Percentiles rank a stretch among this genome's conserved stretches.
Evolutionary conservation across 2,329 filamentous ascomycete genomes (phyloP).

Genomic region (Cercospora brassicicola): DNA sequence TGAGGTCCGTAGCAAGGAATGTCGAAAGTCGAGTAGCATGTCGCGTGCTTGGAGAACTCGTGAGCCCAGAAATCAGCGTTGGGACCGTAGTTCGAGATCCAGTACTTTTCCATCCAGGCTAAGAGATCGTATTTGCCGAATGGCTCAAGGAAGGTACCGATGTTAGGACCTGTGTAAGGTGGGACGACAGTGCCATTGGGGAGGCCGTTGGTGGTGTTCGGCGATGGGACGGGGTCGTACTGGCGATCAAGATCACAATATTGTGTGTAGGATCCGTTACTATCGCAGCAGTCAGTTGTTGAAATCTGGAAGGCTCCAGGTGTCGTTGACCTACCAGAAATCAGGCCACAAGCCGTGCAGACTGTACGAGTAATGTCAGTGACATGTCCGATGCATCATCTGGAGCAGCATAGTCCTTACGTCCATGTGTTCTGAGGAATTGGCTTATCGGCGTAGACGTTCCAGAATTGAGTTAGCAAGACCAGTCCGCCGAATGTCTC

Average conservation of each 20-base stretch:
- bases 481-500: constrained; percentile 66
- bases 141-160: constrained; percentile 59
- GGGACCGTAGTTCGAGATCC: constrained; percentile 59
- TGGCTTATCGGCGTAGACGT: constrained; percentile 62
- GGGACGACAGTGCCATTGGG: constrained; percentile 55
- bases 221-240: constrained; percentile 59
- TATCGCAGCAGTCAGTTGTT: neutral
- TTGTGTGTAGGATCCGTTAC: constrained; percentile 61
- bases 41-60: constrained; percentile 41
- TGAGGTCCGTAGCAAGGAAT: constrained; percentile 63
- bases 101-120: constrained; percentile 66
- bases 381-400: neutral
- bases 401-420: constrained; percentile 27
- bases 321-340: neutral
- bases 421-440: constrained; percentile 60
- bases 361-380: neutral
- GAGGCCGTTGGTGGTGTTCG: constrained; percentile 63
- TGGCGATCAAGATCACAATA: constrained; percentile 67
- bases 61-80: constrained; percentile 62
- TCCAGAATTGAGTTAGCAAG: constrained; percentile 65
- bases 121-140: constrained; percentile 62
- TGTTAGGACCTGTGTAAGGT: constrained; percentile 58
- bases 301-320: no score
- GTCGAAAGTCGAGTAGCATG: constrained; percentile 67
- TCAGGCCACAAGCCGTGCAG: constrained; percentile 6